These are phyloP conservation scores for Tylopilus vinaceipallidus DNA, from an alignment of 768 basidiomycete species.

Conservation along the genomic window DNA sequence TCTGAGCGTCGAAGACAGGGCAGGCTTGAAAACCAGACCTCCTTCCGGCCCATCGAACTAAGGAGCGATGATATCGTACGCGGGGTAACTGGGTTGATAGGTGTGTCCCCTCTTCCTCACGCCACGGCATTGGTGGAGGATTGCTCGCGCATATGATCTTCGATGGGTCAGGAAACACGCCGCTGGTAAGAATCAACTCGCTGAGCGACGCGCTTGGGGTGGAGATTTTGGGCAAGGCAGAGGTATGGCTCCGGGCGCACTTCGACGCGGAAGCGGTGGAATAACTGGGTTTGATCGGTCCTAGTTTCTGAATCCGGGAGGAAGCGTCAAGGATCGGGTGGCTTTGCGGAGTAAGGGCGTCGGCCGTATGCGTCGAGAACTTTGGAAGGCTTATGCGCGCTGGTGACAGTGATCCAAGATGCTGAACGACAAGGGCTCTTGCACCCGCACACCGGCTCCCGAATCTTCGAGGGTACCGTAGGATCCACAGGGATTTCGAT, in stretches of 20 bases:
- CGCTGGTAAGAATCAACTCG: conserved; percentile 87
- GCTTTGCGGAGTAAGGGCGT: conserved; percentile 72
- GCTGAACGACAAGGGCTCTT: conserved; percentile 83
- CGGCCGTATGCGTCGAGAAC: not conserved
- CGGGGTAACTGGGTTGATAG: conserved; percentile 84
- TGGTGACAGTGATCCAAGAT: conserved; percentile 79
- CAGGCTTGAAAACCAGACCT: conserved; percentile 26
- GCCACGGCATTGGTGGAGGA: not conserved
- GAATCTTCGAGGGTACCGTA: conserved; percentile 96
- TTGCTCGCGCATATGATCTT: not conserved
- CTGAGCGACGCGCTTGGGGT: conserved; percentile 88
- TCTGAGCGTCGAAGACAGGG: conserved; percentile 47
- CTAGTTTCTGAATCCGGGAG: conserved; percentile 95
- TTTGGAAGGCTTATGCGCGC: not conserved
- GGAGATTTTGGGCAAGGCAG: conserved; percentile 94
- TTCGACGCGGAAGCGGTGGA: not conserved
- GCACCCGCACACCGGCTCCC: conserved; percentile 81
- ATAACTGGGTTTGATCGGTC: conserved; percentile 43
- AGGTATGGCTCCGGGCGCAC: conserved; percentile 46
- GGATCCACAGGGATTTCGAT: conserved; percentile 96
- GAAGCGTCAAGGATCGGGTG: conserved; percentile 98
- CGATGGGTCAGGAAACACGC: conserved; percentile 76
- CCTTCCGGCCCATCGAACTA: conserved; percentile 63
- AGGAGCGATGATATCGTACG: conserved; percentile 74
- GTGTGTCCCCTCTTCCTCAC: conserved; percentile 39